phyloP scores from a whole-genome alignment of 345 rosid genomes.

The Lumnitzera littorea region DNA sequence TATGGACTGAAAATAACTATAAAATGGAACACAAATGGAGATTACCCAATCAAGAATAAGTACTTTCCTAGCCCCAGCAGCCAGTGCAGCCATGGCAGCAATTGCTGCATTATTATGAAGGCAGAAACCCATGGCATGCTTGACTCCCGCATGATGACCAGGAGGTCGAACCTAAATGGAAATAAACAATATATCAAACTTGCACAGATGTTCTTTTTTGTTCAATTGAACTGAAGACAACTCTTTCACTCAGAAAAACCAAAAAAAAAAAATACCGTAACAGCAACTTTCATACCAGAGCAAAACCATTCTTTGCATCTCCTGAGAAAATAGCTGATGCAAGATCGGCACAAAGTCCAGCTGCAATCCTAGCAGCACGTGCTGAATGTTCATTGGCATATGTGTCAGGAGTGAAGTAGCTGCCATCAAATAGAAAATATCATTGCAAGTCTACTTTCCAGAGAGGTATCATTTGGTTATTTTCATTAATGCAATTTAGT shows the following conservation, averaged over 20 bases:
- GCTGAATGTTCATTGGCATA: slow-evolving; percentile 99
- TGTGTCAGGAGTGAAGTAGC: slow-evolving; percentile 95
- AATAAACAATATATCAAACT: not conserved
- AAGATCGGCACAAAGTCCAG: slow-evolving; percentile 94
- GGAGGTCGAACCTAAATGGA: slow-evolving; percentile 86
- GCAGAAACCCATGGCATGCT: slow-evolving; percentile 95
- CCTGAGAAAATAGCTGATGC: slow-evolving; percentile 76
- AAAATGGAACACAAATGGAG: slow-evolving; percentile 12
- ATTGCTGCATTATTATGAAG: slow-evolving; percentile 99
- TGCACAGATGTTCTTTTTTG: too few species aligned
- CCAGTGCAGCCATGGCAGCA: slow-evolving; percentile 88
- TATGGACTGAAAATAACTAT: not conserved
- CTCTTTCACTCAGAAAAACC: too few species aligned
- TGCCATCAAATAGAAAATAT: slow-evolving; percentile 29
- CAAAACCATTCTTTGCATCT: slow-evolving; percentile 82
- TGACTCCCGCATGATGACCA: slow-evolving; percentile 97
- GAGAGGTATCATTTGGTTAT: too few species aligned
- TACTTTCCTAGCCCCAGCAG: slow-evolving; percentile 89
- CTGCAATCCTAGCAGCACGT: slow-evolving; percentile 94
- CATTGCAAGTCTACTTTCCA: slow-evolving; percentile 6
- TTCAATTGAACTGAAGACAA: too few species aligned
- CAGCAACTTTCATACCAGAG: slow-evolving; percentile 54
- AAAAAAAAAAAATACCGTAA: too few species aligned
- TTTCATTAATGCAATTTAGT: too few species aligned
- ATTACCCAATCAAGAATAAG: slow-evolving; percentile 94